A percentile compares a stretch with the other conserved stretches of the same genome.
phyloP scores from a whole-genome alignment of 306 rosid genomes.

The Prunus dulcis region DNA sequence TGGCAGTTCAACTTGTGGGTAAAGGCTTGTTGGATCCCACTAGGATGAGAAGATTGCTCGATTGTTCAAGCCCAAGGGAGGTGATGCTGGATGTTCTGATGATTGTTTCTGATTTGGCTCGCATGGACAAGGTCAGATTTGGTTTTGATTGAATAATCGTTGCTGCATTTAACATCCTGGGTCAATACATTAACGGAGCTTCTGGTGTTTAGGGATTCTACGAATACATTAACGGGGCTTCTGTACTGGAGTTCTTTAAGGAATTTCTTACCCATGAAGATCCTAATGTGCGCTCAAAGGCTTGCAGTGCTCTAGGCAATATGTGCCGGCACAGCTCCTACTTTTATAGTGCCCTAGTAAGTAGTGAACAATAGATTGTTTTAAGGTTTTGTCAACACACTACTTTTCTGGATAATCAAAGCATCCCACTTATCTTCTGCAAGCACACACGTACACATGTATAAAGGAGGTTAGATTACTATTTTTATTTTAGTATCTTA shows the following conservation, averaged over 20 bases:
- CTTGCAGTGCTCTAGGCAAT: conserved; percentile 97
- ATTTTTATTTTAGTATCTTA: conserved; percentile 11
- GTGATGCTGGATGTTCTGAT: conserved; percentile 69
- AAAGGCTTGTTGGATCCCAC: conserved; percentile 79
- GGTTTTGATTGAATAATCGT: conserved; percentile 18
- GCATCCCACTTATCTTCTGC: background rate
- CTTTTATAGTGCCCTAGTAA: conserved; percentile 72
- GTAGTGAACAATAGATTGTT: conserved; percentile 14
- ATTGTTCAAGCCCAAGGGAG: conserved; percentile 66
- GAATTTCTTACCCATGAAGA: conserved; percentile 76
- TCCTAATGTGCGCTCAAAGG: conserved; percentile 87
- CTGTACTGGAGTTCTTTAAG: conserved; percentile 78
- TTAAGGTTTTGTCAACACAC: conserved; percentile 1
- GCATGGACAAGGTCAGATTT: conserved; percentile 87
- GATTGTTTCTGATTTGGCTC: conserved; percentile 96
- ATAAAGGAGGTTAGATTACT: conserved; percentile 1
- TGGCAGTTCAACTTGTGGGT: conserved; percentile 77
- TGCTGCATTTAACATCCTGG: background rate
- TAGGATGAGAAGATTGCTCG: conserved; percentile 69
- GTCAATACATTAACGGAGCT: background rate
- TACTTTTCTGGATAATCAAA: background rate
- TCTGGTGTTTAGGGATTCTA: conserved; percentile 66
- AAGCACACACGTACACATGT: conserved; percentile 6
- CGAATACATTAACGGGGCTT: conserved; percentile 70
- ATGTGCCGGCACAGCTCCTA: conserved; percentile 94